These are phyloP conservation scores for Trichophyton mentagrophytes DNA, from an alignment of 2,329 filamentous ascomycete genomes.

Conservation along the genomic window DNA sequence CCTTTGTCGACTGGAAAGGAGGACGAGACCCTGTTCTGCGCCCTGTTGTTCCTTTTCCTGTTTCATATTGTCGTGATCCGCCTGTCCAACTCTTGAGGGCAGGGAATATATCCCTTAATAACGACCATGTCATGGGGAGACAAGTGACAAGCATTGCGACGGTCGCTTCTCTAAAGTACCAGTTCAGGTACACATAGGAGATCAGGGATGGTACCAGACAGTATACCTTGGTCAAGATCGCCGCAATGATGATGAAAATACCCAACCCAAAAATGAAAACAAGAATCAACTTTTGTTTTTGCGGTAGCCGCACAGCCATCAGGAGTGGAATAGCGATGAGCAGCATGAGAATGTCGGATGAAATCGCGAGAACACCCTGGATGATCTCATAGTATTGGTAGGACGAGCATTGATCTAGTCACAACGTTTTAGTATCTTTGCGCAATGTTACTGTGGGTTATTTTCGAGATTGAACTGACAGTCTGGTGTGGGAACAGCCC, in stretches of 20 bases:
- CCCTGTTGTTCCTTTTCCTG: background rate
- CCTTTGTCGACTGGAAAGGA: background rate
- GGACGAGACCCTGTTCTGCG: conserved; percentile 15
- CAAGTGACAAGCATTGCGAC: conserved; percentile 39
- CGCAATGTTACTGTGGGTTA: too few relatives aligned
- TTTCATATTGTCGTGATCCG: conserved; percentile 22
- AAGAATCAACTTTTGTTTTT: conserved; percentile 34
- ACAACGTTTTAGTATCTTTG: background rate
- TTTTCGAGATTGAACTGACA: background rate
- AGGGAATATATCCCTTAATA: conserved; percentile 38
- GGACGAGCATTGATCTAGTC: conserved; percentile 22
- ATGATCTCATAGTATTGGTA: conserved; percentile 36
- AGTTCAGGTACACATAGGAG: conserved; percentile 35
- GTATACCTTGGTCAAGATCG: conserved; percentile 39
- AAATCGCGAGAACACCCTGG: conserved; percentile 27
- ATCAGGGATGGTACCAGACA: conserved; percentile 31
- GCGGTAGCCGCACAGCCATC: conserved; percentile 28
- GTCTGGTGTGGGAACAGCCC: conserved; percentile 2
- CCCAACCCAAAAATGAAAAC: conserved; percentile 34
- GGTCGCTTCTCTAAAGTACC: conserved; percentile 37
- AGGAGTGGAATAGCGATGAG: conserved; percentile 33
- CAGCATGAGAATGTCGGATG: conserved; percentile 34
- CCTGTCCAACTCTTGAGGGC: conserved; percentile 30
- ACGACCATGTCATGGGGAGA: conserved; percentile 40
- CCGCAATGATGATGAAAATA: conserved; percentile 37